A percentile compares a stretch with the other conserved stretches of the same genome.
phyloP scores from a whole-genome alignment of 805 yeast species.

The Vanderwaltozyma polyspora region DNA sequence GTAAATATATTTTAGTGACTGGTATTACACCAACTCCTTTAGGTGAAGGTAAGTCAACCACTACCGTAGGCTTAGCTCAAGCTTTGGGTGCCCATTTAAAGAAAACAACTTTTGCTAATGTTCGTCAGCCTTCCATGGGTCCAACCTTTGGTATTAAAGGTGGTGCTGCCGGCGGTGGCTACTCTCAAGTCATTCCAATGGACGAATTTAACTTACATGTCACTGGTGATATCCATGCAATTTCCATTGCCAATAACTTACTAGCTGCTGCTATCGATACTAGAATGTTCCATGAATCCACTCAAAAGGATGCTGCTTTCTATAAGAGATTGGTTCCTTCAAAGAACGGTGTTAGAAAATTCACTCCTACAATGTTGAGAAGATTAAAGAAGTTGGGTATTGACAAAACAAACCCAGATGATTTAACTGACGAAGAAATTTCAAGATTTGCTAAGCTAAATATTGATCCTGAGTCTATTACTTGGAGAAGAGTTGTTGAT shows the following conservation, averaged over 20 bases:
- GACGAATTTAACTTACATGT: constrained; percentile 80
- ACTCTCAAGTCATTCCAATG: constrained; percentile 81
- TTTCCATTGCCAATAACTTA: constrained; percentile 70
- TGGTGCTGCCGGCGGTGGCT: constrained; percentile 89
- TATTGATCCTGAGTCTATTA: constrained; percentile 68
- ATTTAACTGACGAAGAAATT: constrained; percentile 58
- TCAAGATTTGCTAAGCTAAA: constrained; percentile 55
- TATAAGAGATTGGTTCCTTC: constrained; percentile 67
- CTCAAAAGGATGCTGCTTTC: constrained; percentile 61
- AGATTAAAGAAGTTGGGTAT: constrained; percentile 62
- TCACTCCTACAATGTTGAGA: constrained; percentile 56
- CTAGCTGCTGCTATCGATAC: constrained; percentile 81
- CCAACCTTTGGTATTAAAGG: constrained; percentile 84
- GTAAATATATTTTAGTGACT: constrained; percentile 64
- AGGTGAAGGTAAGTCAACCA: constrained; percentile 80
- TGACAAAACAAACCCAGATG: constrained; percentile 58
- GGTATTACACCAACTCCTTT: constrained; percentile 82
- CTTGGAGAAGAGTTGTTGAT: constrained; percentile 78
- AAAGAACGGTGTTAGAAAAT: constrained; percentile 57
- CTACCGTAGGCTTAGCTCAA: constrained; percentile 74
- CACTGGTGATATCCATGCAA: constrained; percentile 80
- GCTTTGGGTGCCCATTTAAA: constrained; percentile 68
- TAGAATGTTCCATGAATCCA: constrained; percentile 71
- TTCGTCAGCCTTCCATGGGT: constrained; percentile 82
- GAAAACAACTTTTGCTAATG: constrained; percentile 64